Conservation (phyloP, 768 basidiomycete species). For the Amanita polypyramis region DNA sequence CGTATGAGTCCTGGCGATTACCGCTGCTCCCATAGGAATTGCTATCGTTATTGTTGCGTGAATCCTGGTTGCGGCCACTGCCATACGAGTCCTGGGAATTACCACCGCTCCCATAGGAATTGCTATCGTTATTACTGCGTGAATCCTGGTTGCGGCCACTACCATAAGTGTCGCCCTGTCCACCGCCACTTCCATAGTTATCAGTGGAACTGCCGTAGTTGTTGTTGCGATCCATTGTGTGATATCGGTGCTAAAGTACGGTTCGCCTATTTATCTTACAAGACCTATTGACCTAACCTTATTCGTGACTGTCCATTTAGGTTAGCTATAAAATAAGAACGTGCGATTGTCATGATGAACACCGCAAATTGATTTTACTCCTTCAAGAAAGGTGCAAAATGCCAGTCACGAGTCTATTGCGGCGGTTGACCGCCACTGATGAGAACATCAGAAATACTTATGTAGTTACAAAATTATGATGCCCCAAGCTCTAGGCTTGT, state of each 20-base stretch:
- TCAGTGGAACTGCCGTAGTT: not conserved
- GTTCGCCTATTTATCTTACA: conserved; percentile 3
- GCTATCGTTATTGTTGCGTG: not conserved
- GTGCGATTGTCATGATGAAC: not conserved
- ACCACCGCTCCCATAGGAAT: not conserved
- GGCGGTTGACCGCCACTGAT: not conserved
- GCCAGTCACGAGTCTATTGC: not conserved
- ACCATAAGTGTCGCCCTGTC: not conserved
- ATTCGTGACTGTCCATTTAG: not conserved
- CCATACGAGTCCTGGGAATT: not conserved
- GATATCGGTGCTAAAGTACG: not conserved
- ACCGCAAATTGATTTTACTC: not conserved
- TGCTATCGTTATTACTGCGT: not conserved
- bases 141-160: not conserved
- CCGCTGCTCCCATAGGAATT: not conserved
- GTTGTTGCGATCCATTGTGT: conserved; percentile 1
- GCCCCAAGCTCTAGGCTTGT: too few species aligned
- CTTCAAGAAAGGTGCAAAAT: not conserved
- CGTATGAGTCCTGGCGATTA: not conserved
- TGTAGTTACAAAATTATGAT: not conserved
- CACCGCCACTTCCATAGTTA: not conserved
- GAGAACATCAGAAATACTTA: not conserved
- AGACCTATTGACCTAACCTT: not conserved
- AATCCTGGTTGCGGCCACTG: not conserved
- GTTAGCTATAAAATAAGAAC: not conserved